Conservation (phyloP, 345 rosid species). For the Theobroma cacao region DNA sequence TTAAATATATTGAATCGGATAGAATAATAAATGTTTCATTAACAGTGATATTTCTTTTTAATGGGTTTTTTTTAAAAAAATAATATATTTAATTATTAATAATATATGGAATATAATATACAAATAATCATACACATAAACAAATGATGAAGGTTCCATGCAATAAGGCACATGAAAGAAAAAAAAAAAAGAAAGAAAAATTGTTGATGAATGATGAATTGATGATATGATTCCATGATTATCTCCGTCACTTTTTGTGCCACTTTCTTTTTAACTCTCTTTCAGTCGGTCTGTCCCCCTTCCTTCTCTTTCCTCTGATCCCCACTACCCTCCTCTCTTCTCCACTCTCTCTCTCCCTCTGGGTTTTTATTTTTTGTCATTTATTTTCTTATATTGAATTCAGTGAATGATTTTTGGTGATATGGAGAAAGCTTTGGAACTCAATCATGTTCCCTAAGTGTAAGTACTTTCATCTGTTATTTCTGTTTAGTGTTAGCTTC, state of each 20-base stretch:
- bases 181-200: too few relatives aligned
- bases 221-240: neutral
- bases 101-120: too few relatives aligned
- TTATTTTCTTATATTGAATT: neutral
- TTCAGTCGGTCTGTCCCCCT: neutral
- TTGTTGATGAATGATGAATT: neutral
- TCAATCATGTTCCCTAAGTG: neutral
- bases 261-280: neutral
- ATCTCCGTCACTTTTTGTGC: neutral
- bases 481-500: neutral
- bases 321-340: conserved; percentile 6
- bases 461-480: conserved; percentile 2
- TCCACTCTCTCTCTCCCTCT: neutral
- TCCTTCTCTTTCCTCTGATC: neutral
- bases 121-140: too few relatives aligned
- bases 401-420: neutral
- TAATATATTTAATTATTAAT: too few relatives aligned
- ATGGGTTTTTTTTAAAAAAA: too few relatives aligned
- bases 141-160: neutral
- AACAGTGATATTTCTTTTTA: too few relatives aligned
- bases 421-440: neutral
- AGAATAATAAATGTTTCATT: too few relatives aligned
- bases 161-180: conserved; percentile 1
- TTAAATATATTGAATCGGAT: too few relatives aligned
- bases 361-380: neutral